These are phyloP conservation scores for Pseudonitzschia multiseries DNA, from an alignment of 108 stramenopile genomes.

Conservation along the genomic window DNA sequence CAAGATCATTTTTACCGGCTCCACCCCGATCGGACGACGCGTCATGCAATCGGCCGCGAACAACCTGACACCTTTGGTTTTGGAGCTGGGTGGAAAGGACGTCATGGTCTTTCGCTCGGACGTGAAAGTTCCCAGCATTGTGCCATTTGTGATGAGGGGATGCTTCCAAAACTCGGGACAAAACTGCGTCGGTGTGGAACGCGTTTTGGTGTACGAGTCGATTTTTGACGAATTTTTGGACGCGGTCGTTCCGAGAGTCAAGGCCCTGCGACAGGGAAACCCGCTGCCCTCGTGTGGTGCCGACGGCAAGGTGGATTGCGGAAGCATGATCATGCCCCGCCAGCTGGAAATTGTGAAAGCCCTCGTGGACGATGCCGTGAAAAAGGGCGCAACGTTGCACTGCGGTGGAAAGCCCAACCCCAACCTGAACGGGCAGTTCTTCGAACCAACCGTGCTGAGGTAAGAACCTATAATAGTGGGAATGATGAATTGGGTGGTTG, in stretches of 20 bases:
- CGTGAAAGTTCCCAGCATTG: slow-evolving; percentile 69
- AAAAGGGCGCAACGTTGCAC: slow-evolving; percentile 91
- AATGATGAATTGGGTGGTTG: neutral
- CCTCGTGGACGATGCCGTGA: slow-evolving; percentile 96
- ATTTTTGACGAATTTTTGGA: slow-evolving; percentile 74
- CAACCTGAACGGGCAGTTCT: slow-evolving; percentile 83
- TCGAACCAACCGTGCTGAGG: slow-evolving; percentile 92
- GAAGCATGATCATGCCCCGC: slow-evolving; percentile 88
- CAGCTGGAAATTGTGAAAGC: slow-evolving; percentile 84
- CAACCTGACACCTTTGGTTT: slow-evolving; percentile 93
- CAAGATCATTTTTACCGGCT: slow-evolving; percentile 98
- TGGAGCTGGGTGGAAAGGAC: slow-evolving; percentile 99
- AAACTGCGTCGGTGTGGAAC: slow-evolving; percentile 98
- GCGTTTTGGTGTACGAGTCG: slow-evolving; percentile 95
- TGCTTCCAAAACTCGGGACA: slow-evolving; percentile 97
- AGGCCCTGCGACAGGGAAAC: slow-evolving; percentile 80
- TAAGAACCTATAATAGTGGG: slow-evolving; percentile 1
- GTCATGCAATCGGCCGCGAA: slow-evolving; percentile 90
- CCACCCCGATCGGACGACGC: slow-evolving; percentile 89
- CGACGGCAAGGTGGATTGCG: slow-evolving; percentile 86
- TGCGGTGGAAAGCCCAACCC: slow-evolving; percentile 87
- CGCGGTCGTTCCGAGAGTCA: slow-evolving; percentile 54
- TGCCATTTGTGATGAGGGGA: slow-evolving; percentile 93
- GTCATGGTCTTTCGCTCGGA: slow-evolving; percentile 97
- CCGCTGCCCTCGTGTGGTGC: slow-evolving; percentile 56